A percentile compares a stretch with the other conserved stretches of the same genome.
Conservation (phyloP, 2,329 filamentous ascomycete species). For the Colletotrichum siamense region DNA sequence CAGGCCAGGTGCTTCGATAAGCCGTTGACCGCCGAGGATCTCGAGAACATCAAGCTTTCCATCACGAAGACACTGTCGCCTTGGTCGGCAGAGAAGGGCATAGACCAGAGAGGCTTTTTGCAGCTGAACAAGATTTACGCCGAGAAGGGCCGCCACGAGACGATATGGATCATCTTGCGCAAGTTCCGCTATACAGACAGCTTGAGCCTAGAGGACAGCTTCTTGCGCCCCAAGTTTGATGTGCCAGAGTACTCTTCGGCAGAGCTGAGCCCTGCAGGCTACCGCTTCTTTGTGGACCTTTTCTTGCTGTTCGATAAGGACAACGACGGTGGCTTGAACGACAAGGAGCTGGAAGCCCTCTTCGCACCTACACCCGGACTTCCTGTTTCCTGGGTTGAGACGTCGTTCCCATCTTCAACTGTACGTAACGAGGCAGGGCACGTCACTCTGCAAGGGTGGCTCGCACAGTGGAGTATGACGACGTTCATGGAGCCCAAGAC, state of each 20-base stretch:
- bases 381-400: slow-evolving; percentile 85
- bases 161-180: slow-evolving; percentile 95
- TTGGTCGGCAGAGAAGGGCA: slow-evolving; percentile 70
- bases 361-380: slow-evolving; percentile 94
- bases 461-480: slow-evolving; percentile 99
- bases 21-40: slow-evolving; percentile 77
- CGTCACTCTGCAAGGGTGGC: slow-evolving; percentile 95
- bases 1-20: slow-evolving; percentile 94
- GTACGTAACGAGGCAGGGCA: slow-evolving; percentile 95
- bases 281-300: slow-evolving; percentile 96
- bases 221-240: slow-evolving; percentile 92
- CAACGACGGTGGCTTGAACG: slow-evolving; percentile 92
- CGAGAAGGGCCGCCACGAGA: slow-evolving; percentile 96
- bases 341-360: slow-evolving; percentile 81
- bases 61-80: slow-evolving; percentile 73
- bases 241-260: slow-evolving; percentile 92
- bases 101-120: slow-evolving; percentile 84
- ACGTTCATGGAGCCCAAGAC: slow-evolving; percentile 96
- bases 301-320: slow-evolving; percentile 97
- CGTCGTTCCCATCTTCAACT: slow-evolving; percentile 89
- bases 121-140: slow-evolving; percentile 95
- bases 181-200: slow-evolving; percentile 98
- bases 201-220: slow-evolving; percentile 87
- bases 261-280: slow-evolving; percentile 91
- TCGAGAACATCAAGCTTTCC: slow-evolving; percentile 89